Base-by-base conservation (phyloP, 352 stramenopile genomes). In the Peronosclerospora sorghi region DNA sequence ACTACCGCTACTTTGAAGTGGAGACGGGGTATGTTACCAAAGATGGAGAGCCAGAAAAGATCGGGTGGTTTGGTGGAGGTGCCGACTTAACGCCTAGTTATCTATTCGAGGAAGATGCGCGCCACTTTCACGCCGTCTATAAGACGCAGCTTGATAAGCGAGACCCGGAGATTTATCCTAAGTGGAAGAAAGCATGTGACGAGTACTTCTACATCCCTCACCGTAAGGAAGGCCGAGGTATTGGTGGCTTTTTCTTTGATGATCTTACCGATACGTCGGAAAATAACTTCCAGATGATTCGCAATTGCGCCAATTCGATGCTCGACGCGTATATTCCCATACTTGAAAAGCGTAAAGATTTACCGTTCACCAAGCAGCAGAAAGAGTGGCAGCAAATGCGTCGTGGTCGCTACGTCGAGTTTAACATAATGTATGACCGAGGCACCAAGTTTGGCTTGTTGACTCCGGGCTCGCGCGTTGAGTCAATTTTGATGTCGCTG, bases 341-440 rank as follows among this genome's bases (percentile, higher is more conserved):
- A 45, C 60, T 99, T 26, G 68, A 87, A 43, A 90, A 87, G 36
- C 93, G 96, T 60, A 98, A 97, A 60, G 71, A 98, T 69, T 73
- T 97, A 75, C 68, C 78, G 32, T 98, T 96, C 68, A 97, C 89
- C 19, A 43, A 97, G 53, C 54, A 96, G 62, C 73, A 99, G 56
- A 98, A 98, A 75, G 65, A 97, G 41, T 99, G 96, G 95, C 95
- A 99, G 74, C 88, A 97, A 56, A 85, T 99, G 13, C 83, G 96
- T 41, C 80, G 93, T 17, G 94, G 94, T 34, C 83, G 91, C 51
- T 98, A 99, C 71, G 93, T 98, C 6, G 96, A 99, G 74, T 99
- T 99, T 72, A 99, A 99, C 75, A 80, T 99, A 48, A 97, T 99
- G 55, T 98, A 98, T 64, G 96, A 99, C 68, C 78, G 95, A 18